Evolutionary conservation across 768 basidiomycete genomes (phyloP), one percentile per base, ranked within the genome.

Genomic region (Lactifluus subvellereus): DNA sequence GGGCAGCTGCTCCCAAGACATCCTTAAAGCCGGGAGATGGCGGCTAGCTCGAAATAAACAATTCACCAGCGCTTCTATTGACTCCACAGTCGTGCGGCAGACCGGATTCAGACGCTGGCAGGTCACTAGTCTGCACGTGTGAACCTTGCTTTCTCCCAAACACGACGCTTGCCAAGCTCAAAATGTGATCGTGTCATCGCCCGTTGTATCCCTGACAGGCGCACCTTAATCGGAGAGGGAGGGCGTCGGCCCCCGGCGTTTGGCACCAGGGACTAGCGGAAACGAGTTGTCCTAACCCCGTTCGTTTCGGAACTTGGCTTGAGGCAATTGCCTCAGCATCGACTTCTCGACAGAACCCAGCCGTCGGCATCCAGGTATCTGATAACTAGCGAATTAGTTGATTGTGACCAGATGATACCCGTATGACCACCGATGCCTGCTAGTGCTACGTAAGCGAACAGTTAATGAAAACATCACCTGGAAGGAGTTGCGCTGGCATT

Each of bases 261-360:
- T 55, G 62, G 62, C 47, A 54, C 54, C 58, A 64, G 62, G 57
- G 48, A 50, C 53, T 59, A 59, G 47, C 57, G 38, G 52, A 27
- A 59, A 54, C 47, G 43, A 42, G 53, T n/a, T 33, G 62, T 45
- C 57, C 57, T 59, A 59, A 64, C 52, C 57, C 57, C 62, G 62
- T 45, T 64, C 57, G 62, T 43, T 54, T 64, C 62, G 58, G 62
- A 64, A 59, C 33, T 48, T 27, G 55, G 49, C 48, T 33, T 13
- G 61, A 57, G 38, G 51, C 52, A 54, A 33, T 48, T 54, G 30
- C 47, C 53, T 30, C 52, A 16, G 47, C 45, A 33, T 59, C 51
- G 58, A 64, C 43, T 43, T 54, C 37, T 55, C 37, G 53, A 59
- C 37, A 58, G 52, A 37, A 59, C 45, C 38, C 52, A 54, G 45